Evolutionary conservation across 2,329 filamentous ascomycete genomes (phyloP).

Genomic region (Aspergillus fischeri): DNA sequence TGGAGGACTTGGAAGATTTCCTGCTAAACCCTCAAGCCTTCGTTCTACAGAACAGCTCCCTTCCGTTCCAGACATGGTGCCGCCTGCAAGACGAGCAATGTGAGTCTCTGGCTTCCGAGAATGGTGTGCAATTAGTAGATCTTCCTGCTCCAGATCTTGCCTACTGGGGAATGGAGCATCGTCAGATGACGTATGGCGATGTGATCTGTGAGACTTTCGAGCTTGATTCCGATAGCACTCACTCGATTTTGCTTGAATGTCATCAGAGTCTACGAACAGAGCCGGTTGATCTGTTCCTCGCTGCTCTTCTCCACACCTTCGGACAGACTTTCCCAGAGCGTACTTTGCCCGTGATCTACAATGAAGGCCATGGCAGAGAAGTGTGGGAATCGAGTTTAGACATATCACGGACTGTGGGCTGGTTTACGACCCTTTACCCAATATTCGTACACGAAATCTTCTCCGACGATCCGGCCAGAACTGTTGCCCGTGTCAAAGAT

Average conservation of each 20-base stretch:
- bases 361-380: conserved; percentile 48
- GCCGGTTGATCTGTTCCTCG: conserved; percentile 34
- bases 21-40: conserved; percentile 27
- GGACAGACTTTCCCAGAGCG: conserved; percentile 40
- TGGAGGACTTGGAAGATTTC: conserved; percentile 37
- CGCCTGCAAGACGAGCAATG: conserved; percentile 27
- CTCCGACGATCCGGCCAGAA: conserved; percentile 25
- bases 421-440: conserved; percentile 50
- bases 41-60: conserved; percentile 17
- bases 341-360: conserved; percentile 40
- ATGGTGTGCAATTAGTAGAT: conserved; percentile 10
- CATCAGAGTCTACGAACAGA: conserved; percentile 32
- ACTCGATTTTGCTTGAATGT: conserved; percentile 28
- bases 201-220: conserved; percentile 33
- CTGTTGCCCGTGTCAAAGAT: conserved; percentile 37
- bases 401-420: conserved; percentile 48
- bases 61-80: conserved; percentile 38
- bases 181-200: conserved; percentile 32
- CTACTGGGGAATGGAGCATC: conserved; percentile 33
- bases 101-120: conserved; percentile 10
- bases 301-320: conserved; percentile 43
- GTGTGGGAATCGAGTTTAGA: conserved; percentile 44
- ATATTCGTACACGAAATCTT: conserved; percentile 32
- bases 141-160: conserved; percentile 29
- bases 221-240: conserved; percentile 24